phyloP scores from a whole-genome alignment of 768 basidiomycete species.

The Sporobolomyces roseus region DNA sequence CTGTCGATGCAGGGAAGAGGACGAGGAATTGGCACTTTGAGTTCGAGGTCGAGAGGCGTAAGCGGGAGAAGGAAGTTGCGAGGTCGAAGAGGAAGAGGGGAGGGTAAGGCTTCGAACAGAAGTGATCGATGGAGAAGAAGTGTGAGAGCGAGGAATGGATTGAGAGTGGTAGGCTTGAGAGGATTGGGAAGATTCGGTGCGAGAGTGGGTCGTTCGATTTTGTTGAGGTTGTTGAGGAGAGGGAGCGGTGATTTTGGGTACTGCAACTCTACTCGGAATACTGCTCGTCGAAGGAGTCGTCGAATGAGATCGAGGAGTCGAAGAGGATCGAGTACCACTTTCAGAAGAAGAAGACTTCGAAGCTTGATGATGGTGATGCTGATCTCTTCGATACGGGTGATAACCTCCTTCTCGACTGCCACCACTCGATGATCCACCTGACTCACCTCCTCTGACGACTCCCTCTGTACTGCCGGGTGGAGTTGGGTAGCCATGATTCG shows the following conservation, averaged over 20 bases:
- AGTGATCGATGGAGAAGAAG: conserved; percentile 3
- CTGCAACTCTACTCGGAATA: neutral
- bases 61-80: neutral
- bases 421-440: conserved; percentile 16
- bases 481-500: conserved; percentile 36
- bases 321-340: neutral
- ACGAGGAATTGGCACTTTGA: conserved; percentile 16
- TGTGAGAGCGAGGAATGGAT: neutral
- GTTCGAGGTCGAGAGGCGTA: conserved; percentile 17
- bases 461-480: conserved; percentile 35
- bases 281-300: conserved; percentile 22
- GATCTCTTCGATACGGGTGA: conserved; percentile 33
- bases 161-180: neutral
- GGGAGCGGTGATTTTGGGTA: neutral
- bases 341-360: neutral
- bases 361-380: neutral
- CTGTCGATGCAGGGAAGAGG: conserved; percentile 11
- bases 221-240: neutral
- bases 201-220: too few relatives aligned
- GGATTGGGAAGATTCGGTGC: too few relatives aligned
- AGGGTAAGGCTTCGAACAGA: neutral
- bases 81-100: neutral
- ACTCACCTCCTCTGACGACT: conserved; percentile 14
- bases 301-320: conserved; percentile 6
- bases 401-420: conserved; percentile 22